phyloP scores from a whole-genome alignment of 305 asterid genomes.

The Fraxinus velutina region DNA sequence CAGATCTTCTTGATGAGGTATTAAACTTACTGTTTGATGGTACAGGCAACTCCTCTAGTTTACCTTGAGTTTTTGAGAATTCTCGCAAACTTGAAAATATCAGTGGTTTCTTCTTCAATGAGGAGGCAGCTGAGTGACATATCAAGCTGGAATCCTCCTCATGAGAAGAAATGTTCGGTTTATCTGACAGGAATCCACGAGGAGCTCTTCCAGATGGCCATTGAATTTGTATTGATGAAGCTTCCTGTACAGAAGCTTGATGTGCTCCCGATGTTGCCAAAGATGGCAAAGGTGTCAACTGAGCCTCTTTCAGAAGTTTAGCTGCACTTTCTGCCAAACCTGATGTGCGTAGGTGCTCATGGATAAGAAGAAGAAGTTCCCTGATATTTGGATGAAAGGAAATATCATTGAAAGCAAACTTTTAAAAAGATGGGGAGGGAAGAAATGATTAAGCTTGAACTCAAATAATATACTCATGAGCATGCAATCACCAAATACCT shows the following conservation, averaged over 20 bases:
- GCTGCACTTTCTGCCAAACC: constrained; percentile 74
- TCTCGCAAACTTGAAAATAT: constrained; percentile 40
- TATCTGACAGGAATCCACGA: constrained; percentile 67
- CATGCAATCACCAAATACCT: constrained; percentile 45
- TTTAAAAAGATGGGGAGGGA: constrained; percentile 6
- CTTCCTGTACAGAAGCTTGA: constrained; percentile 67
- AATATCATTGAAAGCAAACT: constrained; percentile 12
- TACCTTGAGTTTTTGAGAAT: constrained; percentile 35
- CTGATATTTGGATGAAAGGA: constrained; percentile 38
- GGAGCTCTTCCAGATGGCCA: constrained; percentile 88
- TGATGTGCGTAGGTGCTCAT: constrained; percentile 94
- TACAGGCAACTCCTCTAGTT: constrained; percentile 46
- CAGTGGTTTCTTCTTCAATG: constrained; percentile 54
- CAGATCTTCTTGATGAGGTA: constrained; percentile 34
- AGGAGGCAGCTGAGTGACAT: constrained; percentile 44
- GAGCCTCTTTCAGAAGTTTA: constrained; percentile 79
- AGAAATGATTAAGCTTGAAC: neutral
- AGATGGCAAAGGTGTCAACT: constrained; percentile 82
- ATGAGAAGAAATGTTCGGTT: constrained; percentile 36
- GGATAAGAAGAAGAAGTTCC: constrained; percentile 88
- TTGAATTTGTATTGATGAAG: constrained; percentile 58
- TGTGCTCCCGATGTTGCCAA: constrained; percentile 44
- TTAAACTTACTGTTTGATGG: constrained; percentile 42
- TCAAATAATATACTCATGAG: constrained; percentile 10
- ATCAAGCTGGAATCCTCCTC: constrained; percentile 43